Evolutionary conservation across 2,329 filamentous ascomycete genomes (phyloP), one percentile per base, ranked within the genome.

Genomic region (Diaporthe eres): DNA sequence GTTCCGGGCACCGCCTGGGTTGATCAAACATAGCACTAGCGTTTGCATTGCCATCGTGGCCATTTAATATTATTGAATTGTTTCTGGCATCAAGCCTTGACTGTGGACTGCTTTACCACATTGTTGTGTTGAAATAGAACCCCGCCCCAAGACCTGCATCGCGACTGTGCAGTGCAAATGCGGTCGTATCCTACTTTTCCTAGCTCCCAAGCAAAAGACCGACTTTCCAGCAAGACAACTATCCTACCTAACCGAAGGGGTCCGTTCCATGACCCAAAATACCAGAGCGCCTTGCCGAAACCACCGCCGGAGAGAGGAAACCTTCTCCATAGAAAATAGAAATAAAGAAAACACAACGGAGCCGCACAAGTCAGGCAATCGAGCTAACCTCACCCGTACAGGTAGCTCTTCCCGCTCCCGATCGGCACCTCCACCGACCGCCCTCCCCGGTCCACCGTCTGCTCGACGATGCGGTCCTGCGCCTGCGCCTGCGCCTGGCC

Each of bases 1-100:
- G 93, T 1, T 82, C 87, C 9, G 93, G 93, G 0, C 88, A 91
- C 53, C 88, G 93, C 68, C 84, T 94, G 15, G 92, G 92, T 49
- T 88, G 83, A 84, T 37, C 51, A 19, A 13, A 51, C 28, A 53
- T 15, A 31, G 37, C 42, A 70, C 78, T 31, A 79, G n/a, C 67
- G 19, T 75, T 28, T 47, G 19, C 34, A 49, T 34, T n/a, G 25
- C 15, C 3, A 7, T 31, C 2, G 47, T 42, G 8, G 51, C 22
- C 25, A 8, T 39, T 74, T 61, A 53, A 71, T 73, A 77, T 74
- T 67, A 67, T 51, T 72, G 19, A 15, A 58, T 71, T 57, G 39
- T 44, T 74, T 42, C 34, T 49, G 73, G 76, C 76, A 73, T 75
- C 71, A 61, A 74, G 75, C 63, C 75, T 73, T 70, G 15, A 53